Base-by-base conservation (phyloP, 805 yeast species). In the Monosporozyma aquatica region DNA sequence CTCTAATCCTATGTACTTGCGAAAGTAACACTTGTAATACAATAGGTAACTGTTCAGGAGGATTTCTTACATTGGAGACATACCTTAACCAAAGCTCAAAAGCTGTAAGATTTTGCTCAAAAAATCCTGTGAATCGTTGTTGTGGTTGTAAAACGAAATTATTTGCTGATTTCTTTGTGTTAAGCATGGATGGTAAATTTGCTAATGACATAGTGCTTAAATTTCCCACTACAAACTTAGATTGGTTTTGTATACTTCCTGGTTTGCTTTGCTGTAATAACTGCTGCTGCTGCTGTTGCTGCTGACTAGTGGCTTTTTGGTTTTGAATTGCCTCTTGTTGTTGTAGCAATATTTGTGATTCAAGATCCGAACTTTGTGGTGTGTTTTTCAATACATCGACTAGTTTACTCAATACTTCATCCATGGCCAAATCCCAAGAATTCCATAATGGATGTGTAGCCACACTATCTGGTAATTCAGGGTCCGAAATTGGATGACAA, bases 381-480 rank as follows among this genome's bases (percentile, higher is more conserved):
- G 61, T 53, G 44, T 61, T 65, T 37, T 62, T 62, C 30, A 67
- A 36, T 36, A 60, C 65, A 40, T 73, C 74, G 41, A 82, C 70
- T 33, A 82, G 62, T 53, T 82, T 87, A 2, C 85, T 76, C 36
- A 92, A 67, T 4, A 94, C 94, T 57, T 92, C 97, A 59, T 92
- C 97, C 32, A 92, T 81, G 0, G 98, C 97, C 48, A 92, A 69
- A 57, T 92, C 97, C 97, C 98, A 92, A 0, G 96, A 81, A 45
- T 87, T 92, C 98, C 98, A 92, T 85, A 92, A 80, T 5, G 94
- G 78, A 58, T 92, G 97, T 47, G 76, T 74, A 37, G 84, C 78
- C 5, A 80, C 75, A 11, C 78, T 68, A 42, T 87, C 92, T 0
- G 98, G 97, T 29, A 92, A 66, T 8, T 84, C 87, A 1, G 98